Evolutionary conservation across 2,329 filamentous ascomycete species (phyloP).

Genomic region (Xylaria sp.): DNA sequence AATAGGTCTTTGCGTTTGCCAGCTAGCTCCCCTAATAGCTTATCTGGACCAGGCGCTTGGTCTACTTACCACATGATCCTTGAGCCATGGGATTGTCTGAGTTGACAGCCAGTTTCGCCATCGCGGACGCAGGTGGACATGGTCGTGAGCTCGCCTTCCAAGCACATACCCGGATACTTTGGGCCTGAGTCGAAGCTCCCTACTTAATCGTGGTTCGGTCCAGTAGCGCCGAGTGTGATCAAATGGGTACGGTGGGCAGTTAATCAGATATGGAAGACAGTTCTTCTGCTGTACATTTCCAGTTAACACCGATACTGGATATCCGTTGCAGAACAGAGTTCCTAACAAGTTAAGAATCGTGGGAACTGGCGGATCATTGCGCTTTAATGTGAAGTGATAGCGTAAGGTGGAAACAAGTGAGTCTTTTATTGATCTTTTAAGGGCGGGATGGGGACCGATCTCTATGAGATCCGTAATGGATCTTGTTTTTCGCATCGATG

Average conservation of each 20-base stretch:
- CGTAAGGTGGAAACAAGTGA: too few species aligned
- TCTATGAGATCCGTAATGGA: too few species aligned
- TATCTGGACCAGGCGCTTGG: too few species aligned
- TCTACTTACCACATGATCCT: constrained; percentile 49
- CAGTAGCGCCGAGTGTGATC: not conserved
- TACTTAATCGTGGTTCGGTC: not conserved
- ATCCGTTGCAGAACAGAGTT: too few species aligned
- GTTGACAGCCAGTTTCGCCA: constrained; percentile 54
- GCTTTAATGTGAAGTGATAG: too few species aligned
- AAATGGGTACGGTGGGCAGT: not conserved
- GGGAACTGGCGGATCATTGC: too few species aligned
- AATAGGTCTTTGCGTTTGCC: too few species aligned
- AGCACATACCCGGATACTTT: constrained; percentile 39
- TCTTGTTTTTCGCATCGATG: too few species aligned
- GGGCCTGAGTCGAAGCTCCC: constrained; percentile 9
- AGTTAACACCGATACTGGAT: not conserved
- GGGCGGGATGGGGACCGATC: too few species aligned
- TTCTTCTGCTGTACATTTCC: not conserved
- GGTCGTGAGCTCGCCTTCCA: constrained; percentile 35
- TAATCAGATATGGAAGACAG: not conserved
- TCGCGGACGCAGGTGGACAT: constrained; percentile 38
- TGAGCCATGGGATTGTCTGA: constrained; percentile 51
- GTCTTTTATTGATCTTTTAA: too few species aligned
- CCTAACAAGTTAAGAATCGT: not conserved
- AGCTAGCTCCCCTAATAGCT: too few species aligned